Evolutionary conservation across 495 filamentous ascomycete species (phyloP), one percentile per base, ranked within the genome.

Genomic region (Daldinia bambusicola): DNA sequence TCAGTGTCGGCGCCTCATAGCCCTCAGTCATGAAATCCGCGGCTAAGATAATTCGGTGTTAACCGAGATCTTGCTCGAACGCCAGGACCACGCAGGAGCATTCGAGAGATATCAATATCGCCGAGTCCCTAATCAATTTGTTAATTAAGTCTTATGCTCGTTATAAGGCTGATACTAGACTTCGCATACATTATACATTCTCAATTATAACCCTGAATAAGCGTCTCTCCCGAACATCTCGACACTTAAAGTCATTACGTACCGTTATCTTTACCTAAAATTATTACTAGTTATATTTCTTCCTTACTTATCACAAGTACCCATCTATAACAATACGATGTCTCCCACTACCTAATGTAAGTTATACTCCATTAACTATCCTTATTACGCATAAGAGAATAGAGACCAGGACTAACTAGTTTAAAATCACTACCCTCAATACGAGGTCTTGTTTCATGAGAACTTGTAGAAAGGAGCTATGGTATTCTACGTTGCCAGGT

Each of bases 401-500:
- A 22, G 43, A 22, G 10, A 48, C 43, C 18, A 22, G 22, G 43
- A 8, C 43, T 20, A 48, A 48, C 43, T 48, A 1, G 4, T 22
- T 8, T 48, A 48, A 16, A 48, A 20, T 1, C 50, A 12, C 1
- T 68, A 30, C 50, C 26, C 55, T 61, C 16, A 32, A 55, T 45
- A 26, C 38, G 63, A 59, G 56, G 9, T 57, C 31, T 31, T 43
- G 70, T 72, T 68, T 68, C 65, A 65, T 61, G n/a, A 55, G 16
- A 63, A 34, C 40, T 30, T 45, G 14, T 48, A 37, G 53, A 60
- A 65, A 55, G 43, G 57, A 48, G 43, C 34, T 36, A 50, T 51
- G 32, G 32, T 53, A 14, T 16, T 62, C 32, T 59, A 59, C 1
- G 10, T 6, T 34, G 32, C 52, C 55, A 61, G 5, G 40, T 14